phyloP scores from a whole-genome alignment of 2,329 filamentous ascomycete genomes.

The Claviceps monticola region DNA sequence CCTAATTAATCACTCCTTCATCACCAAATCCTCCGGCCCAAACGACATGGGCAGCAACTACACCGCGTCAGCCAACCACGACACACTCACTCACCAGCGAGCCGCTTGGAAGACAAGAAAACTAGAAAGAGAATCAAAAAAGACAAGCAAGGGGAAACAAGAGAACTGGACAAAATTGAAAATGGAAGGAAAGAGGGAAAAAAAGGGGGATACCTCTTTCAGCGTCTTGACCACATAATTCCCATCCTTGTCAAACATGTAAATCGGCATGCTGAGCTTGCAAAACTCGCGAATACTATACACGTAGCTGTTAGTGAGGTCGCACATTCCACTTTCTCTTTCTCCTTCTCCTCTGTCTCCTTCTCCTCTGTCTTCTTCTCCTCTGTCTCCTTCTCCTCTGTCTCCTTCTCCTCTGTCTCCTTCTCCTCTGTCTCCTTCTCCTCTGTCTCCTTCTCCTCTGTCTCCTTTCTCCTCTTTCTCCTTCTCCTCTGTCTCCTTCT shows the following conservation, averaged over 20 bases:
- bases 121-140: not conserved
- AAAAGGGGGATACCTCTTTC: constrained; percentile 39
- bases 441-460: not conserved
- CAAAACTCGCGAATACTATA: constrained; percentile 64
- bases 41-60: constrained; percentile 57
- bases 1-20: no score
- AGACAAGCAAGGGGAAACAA: no score
- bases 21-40: constrained; percentile 42
- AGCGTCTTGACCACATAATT: constrained; percentile 57
- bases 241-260: constrained; percentile 84
- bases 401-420: no score
- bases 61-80: constrained; percentile 4
- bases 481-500: no score
- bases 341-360: not conserved
- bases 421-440: no score
- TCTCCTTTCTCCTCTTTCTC: no score
- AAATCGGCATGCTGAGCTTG: constrained; percentile 53
- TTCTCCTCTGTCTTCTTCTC: no score
- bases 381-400: no score
- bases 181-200: not conserved
- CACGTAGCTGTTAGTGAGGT: constrained; percentile 4
- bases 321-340: constrained; percentile 7
- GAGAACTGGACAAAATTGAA: no score
- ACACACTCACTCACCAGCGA: no score
- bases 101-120: not conserved